phyloP scores from a whole-genome alignment of 139 green algal species.

The Gonium pectorale region DNA sequence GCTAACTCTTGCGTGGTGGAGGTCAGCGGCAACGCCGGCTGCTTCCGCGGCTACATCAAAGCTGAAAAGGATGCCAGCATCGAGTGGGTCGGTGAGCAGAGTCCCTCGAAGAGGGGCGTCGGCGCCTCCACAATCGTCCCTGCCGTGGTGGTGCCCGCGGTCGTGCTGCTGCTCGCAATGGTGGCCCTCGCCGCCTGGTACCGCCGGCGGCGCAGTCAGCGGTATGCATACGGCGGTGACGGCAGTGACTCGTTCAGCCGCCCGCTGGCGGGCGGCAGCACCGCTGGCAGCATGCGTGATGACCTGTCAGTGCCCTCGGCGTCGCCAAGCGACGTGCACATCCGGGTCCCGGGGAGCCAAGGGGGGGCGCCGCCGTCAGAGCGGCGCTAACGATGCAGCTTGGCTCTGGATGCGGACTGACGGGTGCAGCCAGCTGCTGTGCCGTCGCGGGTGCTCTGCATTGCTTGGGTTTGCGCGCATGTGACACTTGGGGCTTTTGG shows the following conservation, averaged over 20 bases:
- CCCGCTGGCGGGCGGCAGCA: conserved; percentile 1
- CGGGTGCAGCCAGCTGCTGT: no score
- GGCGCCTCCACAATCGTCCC: not conserved
- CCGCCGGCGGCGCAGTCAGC: conserved; percentile 16
- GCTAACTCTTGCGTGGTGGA: conserved; percentile 31
- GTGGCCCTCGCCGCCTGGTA: not conserved
- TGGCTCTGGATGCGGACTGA: no score
- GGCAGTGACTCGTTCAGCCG: conserved; percentile 10
- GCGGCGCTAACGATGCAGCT: not conserved
- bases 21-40: conserved; percentile 24
- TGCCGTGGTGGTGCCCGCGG: conserved; percentile 31
- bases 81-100: no score
- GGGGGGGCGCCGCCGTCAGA: not conserved
- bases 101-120: not conserved
- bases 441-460: no score
- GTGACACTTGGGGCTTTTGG: no score
- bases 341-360: conserved; percentile 27
- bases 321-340: conserved; percentile 35
- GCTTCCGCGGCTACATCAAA: conserved; percentile 42
- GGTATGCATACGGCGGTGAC: not conserved
- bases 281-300: conserved; percentile 19
- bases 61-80: no score
- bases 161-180: conserved; percentile 7
- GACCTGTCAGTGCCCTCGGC: conserved; percentile 30
- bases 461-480: no score